Evolutionary conservation across 305 asterid species (phyloP), one percentile per base, ranked within the genome.

Genomic region (Petunia hybrid): DNA sequence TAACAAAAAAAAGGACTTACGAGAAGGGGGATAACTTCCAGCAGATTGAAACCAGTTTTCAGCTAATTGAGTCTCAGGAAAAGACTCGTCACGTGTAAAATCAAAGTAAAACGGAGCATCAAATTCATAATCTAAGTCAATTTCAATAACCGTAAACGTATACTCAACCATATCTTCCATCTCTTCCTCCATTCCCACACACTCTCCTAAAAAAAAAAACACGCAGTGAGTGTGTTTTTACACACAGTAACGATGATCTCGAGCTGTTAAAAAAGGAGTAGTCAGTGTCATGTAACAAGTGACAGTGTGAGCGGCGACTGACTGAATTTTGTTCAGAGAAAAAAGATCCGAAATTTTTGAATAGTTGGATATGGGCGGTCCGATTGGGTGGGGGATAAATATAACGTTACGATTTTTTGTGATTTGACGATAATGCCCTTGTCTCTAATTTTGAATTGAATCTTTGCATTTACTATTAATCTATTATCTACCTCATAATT

Each of bases 51-150:
- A 96, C 99, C 99, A 96, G 82, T 77, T 81, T 80, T 96, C 97
- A 42, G 98, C 97, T 59, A 38, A 82, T 81, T 82, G 86, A 69
- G 91, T 90, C 86, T 91, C 93, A 4, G 84, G 79, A 6, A 86
- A 81, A 55, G 97, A 84, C 92, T 94, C 98, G 10, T 82, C 87
- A 63, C 83, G 87, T 75, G 84, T 71, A 83, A 96, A 96, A 80
- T 94, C 95, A 80, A 93, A 96, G 87, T 85, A 93, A 31, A 94
- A 90, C 48, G 89, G 91, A 4, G 99, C 98, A 81, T 96, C 98
- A 79, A 89, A 96, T 88, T 96, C 99, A 80, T 96, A 96, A 82
- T 96, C 97, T 16, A 93, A 87, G 83, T 96, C 99, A 88, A 96
- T 85, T 85, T 96, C 97, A 78, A 87, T 86, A 53, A 85, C 98